phyloP scores from a whole-genome alignment of 73 alveolate genomes.

The Durusdinium trenchii region DNA sequence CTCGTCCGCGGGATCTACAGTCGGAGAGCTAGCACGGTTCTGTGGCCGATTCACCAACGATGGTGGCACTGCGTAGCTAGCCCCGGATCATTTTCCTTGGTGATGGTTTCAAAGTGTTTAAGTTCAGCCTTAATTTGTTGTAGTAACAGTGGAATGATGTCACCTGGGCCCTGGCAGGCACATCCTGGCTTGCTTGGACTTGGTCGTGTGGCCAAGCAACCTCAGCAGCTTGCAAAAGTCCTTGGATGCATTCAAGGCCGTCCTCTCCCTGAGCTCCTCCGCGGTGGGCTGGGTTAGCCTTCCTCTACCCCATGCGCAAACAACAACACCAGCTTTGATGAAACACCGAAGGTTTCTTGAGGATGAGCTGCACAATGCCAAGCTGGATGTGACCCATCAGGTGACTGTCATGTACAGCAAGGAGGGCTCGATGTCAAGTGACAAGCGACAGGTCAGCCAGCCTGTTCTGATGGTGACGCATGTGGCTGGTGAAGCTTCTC shows the following conservation, averaged over 20 bases:
- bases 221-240: not conserved
- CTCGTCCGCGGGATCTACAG: not conserved
- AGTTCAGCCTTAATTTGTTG: not conserved
- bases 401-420: not conserved
- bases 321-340: not conserved
- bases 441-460: not conserved
- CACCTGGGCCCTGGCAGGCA: too few relatives aligned
- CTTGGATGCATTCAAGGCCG: not conserved
- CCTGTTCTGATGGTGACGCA: not conserved
- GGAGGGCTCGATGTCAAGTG: not conserved
- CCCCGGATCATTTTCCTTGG: not conserved
- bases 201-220: conserved; percentile 10
- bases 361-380: not conserved
- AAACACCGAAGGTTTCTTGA: not conserved
- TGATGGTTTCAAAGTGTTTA: not conserved
- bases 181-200: not conserved
- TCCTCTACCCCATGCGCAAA: not conserved
- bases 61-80: not conserved
- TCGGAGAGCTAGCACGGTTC: not conserved
- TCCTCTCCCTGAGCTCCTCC: not conserved
- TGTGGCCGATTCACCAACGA: not conserved
- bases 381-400: not conserved
- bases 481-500: not conserved
- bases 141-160: not conserved
- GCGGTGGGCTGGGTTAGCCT: not conserved